Base-by-base conservation (phyloP, 2,329 filamentous ascomycete genomes). In the Trichoderma sp. region DNA sequence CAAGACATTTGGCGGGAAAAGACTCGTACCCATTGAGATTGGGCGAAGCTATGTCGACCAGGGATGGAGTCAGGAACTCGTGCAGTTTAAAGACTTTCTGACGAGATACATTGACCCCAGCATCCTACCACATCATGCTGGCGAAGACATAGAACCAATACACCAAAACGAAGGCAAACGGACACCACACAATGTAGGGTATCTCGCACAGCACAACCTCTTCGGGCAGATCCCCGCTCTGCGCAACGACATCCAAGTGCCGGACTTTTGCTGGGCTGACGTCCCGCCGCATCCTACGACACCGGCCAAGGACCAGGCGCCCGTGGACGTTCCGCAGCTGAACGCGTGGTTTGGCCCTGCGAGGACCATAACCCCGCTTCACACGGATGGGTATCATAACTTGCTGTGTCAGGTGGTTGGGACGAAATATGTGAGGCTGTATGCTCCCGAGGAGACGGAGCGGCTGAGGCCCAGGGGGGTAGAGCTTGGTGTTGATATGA, bases 311-410 rank as follows among this genome's bases (percentile, higher is more conserved):
- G 72, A 82, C 72, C 79, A 82, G 67, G 78, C 81, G 2, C 79
- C 81, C 47, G 79, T 86, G 14, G 83, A 83, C 7, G 85, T 88
- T 27, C 93, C 93, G 0, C 83, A 92, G 55, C 84, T 96, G 21
- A 97, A 98, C 79, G 94, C 93, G 8, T 99, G 96, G 96, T 91
- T 98, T 72, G 96, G 96, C 0, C 96, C 96, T 0, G 84, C 89
- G 0, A 90, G 89, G 61, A 98, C 96, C 0, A 94, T 97, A 72
- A 97, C 94, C 0, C 96, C 96, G 1, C 83, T 98, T 0, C 96
- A 99, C 79, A 96, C 93, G 1, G 96, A 98, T 76, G 93, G 92
- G 1, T 96, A 97, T 78, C 93, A 97, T 77, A 98, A 98, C 76
- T 88, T 98, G 59, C 87, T 98, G 5, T 90, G 90, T 29, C 96